Evolutionary conservation across 352 stramenopile genomes (phyloP).

Genomic region (Thalassiosira allenii): DNA sequence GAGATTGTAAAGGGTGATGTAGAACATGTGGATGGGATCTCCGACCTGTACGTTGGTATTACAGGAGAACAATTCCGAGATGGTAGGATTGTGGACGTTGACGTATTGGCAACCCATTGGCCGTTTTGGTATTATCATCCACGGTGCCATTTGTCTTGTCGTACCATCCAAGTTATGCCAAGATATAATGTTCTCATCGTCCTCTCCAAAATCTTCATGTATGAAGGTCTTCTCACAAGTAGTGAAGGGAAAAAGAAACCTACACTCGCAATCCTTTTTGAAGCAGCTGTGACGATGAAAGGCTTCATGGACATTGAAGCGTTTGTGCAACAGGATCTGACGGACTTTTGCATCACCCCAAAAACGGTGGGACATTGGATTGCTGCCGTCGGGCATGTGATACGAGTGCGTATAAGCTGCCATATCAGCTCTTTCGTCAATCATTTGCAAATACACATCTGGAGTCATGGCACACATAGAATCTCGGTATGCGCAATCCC

Average conservation of each 20-base stretch:
- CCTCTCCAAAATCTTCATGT: constrained; percentile 6
- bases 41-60: constrained; percentile 49
- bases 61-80: not conserved
- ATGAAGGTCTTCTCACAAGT: constrained; percentile 16
- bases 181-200: constrained; percentile 9
- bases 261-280: constrained; percentile 41
- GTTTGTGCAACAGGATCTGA: constrained; percentile 7
- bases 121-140: not conserved
- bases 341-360: constrained; percentile 25
- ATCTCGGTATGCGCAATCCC: not conserved
- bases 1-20: constrained; percentile 24
- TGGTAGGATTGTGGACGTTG: not conserved
- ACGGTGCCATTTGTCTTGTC: constrained; percentile 12
- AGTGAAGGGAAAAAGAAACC: constrained; percentile 12
- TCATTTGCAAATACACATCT: too few species aligned
- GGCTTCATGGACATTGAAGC: constrained; percentile 37
- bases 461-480: not conserved
- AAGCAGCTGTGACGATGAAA: constrained; percentile 34
- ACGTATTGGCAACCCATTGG: not conserved
- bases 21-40: constrained; percentile 27
- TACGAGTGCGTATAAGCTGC: constrained; percentile 27
- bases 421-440: constrained; percentile 20
- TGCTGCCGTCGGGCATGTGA: constrained; percentile 12
- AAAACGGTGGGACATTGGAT: constrained; percentile 17
- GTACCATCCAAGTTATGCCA: constrained; percentile 18